Base-by-base conservation (phyloP, 176 grass and related monocot genomes). In the Bromus sterilis region DNA sequence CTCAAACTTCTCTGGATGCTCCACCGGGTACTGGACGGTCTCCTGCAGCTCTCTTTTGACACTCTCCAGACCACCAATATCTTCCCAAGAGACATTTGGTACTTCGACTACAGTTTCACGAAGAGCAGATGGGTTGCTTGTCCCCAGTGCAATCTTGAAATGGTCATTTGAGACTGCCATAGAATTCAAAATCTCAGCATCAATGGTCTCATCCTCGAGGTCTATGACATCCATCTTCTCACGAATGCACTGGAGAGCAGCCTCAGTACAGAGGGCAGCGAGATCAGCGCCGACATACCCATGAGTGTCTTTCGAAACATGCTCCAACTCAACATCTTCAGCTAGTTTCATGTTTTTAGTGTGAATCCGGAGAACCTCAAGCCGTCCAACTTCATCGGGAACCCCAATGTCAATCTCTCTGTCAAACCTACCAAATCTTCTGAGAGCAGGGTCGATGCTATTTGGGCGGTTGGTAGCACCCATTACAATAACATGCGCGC, bases 211-310 rank as follows among this genome's bases (percentile, higher is more conserved):
- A n/a, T 97, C 94, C 75, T 97, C 94, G 21, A 93, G 85, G 82
- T 97, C 91, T 21, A 97, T 97, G 11, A 97, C 91, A 34, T 93
- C 94, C 94, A 97, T 97, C 72, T 97, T 97, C 84, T 97, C 94
- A 61, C 91, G 88, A 33, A 93, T 97, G 62, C 91, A 97, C 44
- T 97, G 94, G 49, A 97, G 94, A 28, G 94, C 94, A 57, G 94
- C 88, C 75, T 97, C 94, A 55, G 94, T 97, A 80, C 90, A 97
- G 55, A 93, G 88, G 13, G 91, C 90, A 55, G 88, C 94, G 35
- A 97, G 88, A 87, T 97, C 94, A 64, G 94, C 85, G 62, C 94
- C 94, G 30, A 97, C 94, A 23, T 93, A 97, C 46, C 94, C 94
- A 80, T 93, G 94, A 46, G 94, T 97, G 55, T 93, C 88, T 55